phyloP scores from a whole-genome alignment of 1,139 yeast species.

The Sugiyamaella neomexicana region DNA sequence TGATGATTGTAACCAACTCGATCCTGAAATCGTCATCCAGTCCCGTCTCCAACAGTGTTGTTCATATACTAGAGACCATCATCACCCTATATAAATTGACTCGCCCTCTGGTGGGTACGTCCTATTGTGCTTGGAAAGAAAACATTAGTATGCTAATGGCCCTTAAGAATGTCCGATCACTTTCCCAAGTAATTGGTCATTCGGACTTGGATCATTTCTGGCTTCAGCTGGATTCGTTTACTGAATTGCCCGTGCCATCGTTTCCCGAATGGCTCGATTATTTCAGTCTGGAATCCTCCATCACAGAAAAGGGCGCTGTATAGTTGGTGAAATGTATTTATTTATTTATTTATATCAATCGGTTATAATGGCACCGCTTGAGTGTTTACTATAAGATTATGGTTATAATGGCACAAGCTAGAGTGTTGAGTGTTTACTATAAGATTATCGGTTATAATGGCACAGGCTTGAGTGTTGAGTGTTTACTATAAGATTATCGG shows the following conservation, averaged over 20 bases:
- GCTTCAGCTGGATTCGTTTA: slow-evolving; percentile 13
- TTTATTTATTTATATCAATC: too few relatives aligned
- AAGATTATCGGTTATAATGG: too few relatives aligned
- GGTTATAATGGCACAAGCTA: too few relatives aligned
- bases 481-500: too few relatives aligned
- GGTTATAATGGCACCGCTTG: too few relatives aligned
- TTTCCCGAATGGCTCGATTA: slow-evolving; percentile 19
- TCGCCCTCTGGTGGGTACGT: slow-evolving; percentile 14
- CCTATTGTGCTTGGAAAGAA: slow-evolving; percentile 25
- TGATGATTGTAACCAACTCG: slow-evolving; percentile 17
- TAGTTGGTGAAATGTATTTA: slow-evolving; percentile 2
- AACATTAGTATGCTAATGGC: slow-evolving; percentile 23
- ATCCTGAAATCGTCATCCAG: slow-evolving; percentile 4
- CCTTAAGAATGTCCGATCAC: slow-evolving; percentile 12
- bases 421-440: too few relatives aligned
- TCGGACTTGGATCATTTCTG: slow-evolving; percentile 17
- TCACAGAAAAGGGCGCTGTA: slow-evolving; percentile 13
- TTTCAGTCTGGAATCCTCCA: slow-evolving; percentile 16
- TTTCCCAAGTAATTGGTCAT: slow-evolving; percentile 18
- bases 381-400: too few relatives aligned
- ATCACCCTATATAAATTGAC: slow-evolving; percentile 18
- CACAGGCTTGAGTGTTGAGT: too few relatives aligned
- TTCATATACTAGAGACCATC: slow-evolving; percentile 14
- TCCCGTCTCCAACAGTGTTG: slow-evolving; percentile 1
- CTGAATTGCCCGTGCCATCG: slow-evolving; percentile 16